These are phyloP conservation scores for Gonium pectorale DNA, from an alignment of 139 green algal genomes.

Conservation along the genomic window DNA sequence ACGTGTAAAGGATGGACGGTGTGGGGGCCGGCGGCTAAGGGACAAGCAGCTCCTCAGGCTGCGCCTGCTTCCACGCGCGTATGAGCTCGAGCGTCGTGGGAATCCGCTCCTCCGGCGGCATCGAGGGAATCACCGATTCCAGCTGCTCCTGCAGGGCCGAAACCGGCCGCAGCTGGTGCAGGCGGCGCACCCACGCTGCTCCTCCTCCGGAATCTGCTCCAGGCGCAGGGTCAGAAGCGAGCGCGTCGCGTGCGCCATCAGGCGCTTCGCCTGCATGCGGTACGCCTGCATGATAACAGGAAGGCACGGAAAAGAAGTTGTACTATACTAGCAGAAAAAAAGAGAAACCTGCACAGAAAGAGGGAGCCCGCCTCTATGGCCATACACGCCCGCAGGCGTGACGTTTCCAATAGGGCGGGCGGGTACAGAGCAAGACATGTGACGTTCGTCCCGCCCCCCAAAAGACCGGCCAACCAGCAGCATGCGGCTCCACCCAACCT, in stretches of 20 bases:
- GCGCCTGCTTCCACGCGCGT: neutral
- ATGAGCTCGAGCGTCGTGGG: neutral
- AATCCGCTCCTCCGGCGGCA: neutral
- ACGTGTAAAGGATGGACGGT: neutral
- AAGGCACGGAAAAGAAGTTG: too few relatives aligned
- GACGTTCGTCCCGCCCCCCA: too few relatives aligned
- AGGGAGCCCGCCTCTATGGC: too few relatives aligned
- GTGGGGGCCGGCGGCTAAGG: neutral
- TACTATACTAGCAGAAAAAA: too few relatives aligned
- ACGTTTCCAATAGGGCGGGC: too few relatives aligned
- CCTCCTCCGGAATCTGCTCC: neutral
- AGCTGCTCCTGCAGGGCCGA: neutral
- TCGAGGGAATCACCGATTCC: neutral
- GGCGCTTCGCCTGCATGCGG: neutral
- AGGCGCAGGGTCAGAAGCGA: neutral
- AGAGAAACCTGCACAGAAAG: too few relatives aligned
- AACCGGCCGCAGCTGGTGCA: neutral
- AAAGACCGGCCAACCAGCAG: too few relatives aligned
- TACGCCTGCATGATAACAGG: conserved; percentile 6
- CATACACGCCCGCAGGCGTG: too few relatives aligned
- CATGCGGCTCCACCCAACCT: too few relatives aligned
- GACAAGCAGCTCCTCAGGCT: neutral
- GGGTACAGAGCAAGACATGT: too few relatives aligned
- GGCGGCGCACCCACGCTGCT: neutral
- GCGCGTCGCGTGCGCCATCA: neutral